These are phyloP conservation scores for Umbelopsis sp. DNA, from an alignment of 192 early-diverging fungal species.

Conservation along the genomic window DNA sequence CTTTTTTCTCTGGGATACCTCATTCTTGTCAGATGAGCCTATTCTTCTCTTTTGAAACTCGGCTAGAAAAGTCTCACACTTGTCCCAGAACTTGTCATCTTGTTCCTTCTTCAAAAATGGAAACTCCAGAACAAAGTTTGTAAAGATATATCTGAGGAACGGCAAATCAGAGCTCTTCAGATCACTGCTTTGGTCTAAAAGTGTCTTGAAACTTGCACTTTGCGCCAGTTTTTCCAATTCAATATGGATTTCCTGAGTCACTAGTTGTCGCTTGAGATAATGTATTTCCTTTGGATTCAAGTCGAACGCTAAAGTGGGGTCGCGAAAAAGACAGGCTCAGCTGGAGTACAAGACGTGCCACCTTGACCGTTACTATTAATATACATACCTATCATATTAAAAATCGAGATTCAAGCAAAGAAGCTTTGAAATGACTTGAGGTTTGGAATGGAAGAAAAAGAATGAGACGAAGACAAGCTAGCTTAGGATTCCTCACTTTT, in stretches of 20 bases:
- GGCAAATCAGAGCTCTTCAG: slow-evolving; percentile 40
- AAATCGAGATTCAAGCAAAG: background rate
- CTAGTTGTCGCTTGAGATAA: slow-evolving; percentile 56
- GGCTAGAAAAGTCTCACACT: slow-evolving; percentile 46
- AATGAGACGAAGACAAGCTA: background rate
- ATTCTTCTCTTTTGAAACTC: slow-evolving; percentile 49
- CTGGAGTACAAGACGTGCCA: background rate
- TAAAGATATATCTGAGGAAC: slow-evolving; percentile 48
- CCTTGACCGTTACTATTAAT: background rate
- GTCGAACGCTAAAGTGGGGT: background rate
- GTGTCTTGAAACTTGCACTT: slow-evolving; percentile 19
- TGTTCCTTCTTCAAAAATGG: slow-evolving; percentile 48
- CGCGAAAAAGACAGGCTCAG: background rate
- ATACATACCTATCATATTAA: background rate
- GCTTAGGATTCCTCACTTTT: background rate
- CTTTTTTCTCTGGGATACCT: slow-evolving; percentile 26
- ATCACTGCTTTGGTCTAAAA: slow-evolving; percentile 17
- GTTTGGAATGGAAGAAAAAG: background rate
- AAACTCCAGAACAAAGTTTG: slow-evolving; percentile 46
- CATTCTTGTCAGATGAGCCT: slow-evolving; percentile 19
- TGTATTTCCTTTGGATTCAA: slow-evolving; percentile 46
- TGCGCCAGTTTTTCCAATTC: slow-evolving; percentile 40
- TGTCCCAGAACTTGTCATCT: slow-evolving; percentile 45
- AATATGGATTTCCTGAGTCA: slow-evolving; percentile 46
- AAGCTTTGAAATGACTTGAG: background rate